These are phyloP conservation scores for Paraphaeosphaeria minitans DNA, from an alignment of 2,329 filamentous ascomycete genomes.

Conservation along the genomic window DNA sequence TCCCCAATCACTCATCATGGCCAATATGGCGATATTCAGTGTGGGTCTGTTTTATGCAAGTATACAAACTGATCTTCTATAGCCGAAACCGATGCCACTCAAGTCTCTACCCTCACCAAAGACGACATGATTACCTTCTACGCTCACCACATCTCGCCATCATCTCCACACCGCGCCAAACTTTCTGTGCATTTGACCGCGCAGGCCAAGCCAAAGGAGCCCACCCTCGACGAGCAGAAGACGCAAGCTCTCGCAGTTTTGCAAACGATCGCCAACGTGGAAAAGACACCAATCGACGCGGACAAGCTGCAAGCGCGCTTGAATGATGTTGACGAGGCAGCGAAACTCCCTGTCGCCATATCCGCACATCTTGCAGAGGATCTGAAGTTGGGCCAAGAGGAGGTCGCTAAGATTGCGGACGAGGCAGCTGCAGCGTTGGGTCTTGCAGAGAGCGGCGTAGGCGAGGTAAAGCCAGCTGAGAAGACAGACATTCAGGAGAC, in stretches of 20 bases:
- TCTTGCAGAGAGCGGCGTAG: conserved; percentile 36
- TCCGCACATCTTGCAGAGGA: conserved; percentile 53
- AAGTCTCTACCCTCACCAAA: conserved; percentile 77
- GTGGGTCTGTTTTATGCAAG: background rate
- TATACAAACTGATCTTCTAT: background rate
- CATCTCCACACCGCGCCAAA: conserved; percentile 77
- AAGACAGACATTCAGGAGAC: conserved; percentile 31
- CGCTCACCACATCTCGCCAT: conserved; percentile 73
- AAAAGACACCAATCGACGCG: conserved; percentile 52
- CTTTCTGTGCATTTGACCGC: conserved; percentile 82
- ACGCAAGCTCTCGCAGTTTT: conserved; percentile 47
- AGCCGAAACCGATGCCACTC: conserved; percentile 77
- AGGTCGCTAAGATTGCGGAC: conserved; percentile 55
- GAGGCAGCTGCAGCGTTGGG: conserved; percentile 57
- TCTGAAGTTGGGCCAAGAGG: conserved; percentile 55
- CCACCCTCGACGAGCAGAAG: conserved; percentile 51
- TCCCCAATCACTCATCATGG: background rate
- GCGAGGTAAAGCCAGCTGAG: conserved; percentile 50
- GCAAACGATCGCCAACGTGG: conserved; percentile 53
- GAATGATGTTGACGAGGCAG: conserved; percentile 52
- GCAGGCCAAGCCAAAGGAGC: conserved; percentile 58
- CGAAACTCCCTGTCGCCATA: conserved; percentile 58
- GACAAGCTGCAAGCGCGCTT: conserved; percentile 52
- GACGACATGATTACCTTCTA: conserved; percentile 81
- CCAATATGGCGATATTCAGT: background rate